Conservation (phyloP, 2,329 filamentous ascomycete genomes). For the Colletotrichum tofieldiae region DNA sequence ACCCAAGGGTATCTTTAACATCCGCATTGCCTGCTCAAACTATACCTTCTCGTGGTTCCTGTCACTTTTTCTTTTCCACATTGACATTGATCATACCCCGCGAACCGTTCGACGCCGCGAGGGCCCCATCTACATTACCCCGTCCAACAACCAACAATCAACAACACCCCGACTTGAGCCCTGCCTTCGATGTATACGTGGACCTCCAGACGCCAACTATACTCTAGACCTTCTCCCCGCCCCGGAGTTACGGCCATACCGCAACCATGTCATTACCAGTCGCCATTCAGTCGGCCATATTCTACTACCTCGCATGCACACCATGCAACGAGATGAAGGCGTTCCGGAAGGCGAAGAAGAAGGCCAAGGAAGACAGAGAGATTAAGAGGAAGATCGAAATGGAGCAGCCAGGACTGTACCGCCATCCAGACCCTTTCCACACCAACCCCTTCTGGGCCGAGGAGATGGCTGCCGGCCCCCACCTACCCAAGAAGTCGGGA, state of each 20-base stretch:
- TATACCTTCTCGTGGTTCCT: slow-evolving; percentile 16
- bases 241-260: slow-evolving; percentile 37
- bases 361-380: slow-evolving; percentile 78
- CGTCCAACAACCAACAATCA: slow-evolving; percentile 13
- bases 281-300: slow-evolving; percentile 82
- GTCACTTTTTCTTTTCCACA: slow-evolving; percentile 18
- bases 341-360: slow-evolving; percentile 78
- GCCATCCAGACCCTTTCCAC: slow-evolving; percentile 85
- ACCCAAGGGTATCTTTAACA: slow-evolving; percentile 16
- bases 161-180: not conserved
- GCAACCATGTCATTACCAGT: slow-evolving; percentile 64
- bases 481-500: slow-evolving; percentile 74
- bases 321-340: slow-evolving; percentile 82
- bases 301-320: slow-evolving; percentile 84
- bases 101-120: slow-evolving; percentile 21
- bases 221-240: slow-evolving; percentile 22
- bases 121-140: slow-evolving; percentile 26
- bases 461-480: slow-evolving; percentile 87
- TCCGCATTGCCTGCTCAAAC: slow-evolving; percentile 12
- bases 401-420: slow-evolving; percentile 81
- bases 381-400: slow-evolving; percentile 76
- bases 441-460: slow-evolving; percentile 93
- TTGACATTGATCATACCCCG: slow-evolving; percentile 13
- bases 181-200: slow-evolving; percentile 36
- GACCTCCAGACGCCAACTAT: slow-evolving; percentile 22